phyloP scores from a whole-genome alignment of 2,329 filamentous ascomycete genomes.

The Conoideocrella luteorostrata region DNA sequence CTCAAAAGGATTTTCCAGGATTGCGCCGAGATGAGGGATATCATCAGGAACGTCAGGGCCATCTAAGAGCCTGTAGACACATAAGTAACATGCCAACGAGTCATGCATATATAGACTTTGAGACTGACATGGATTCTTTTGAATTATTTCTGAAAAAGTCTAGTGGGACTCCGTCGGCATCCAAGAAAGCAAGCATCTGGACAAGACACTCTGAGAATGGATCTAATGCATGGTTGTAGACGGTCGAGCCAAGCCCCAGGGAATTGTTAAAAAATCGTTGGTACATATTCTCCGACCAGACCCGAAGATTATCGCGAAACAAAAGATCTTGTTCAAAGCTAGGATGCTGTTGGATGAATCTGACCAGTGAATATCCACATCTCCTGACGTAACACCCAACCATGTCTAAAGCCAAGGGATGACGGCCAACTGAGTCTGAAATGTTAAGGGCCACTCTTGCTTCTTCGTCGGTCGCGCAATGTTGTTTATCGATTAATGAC shows the following conservation, averaged over 20 bases:
- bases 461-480: neutral
- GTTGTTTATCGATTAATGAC: neutral
- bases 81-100: neutral
- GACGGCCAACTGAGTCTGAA: neutral
- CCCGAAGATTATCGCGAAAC: neutral
- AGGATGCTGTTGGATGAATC: neutral
- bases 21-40: neutral
- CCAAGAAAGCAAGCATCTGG: slow-evolving; percentile 1
- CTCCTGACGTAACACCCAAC: neutral
- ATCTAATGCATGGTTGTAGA: neutral
- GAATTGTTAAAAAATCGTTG: slow-evolving; percentile 1
- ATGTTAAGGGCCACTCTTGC: neutral
- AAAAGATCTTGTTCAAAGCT: neutral
- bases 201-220: neutral
- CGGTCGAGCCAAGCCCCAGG: neutral
- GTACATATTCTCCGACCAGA: neutral
- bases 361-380: neutral
- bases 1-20: neutral
- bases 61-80: neutral
- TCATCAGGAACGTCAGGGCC: neutral
- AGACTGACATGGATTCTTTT: neutral
- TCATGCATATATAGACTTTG: neutral
- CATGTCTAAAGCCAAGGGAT: neutral
- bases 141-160: neutral
- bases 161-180: neutral